A percentile compares a stretch with the other conserved stretches of the same genome.
Evolutionary conservation across 208 protist genomes (phyloP).

Genomic region (Wallacemonas collosoma): DNA sequence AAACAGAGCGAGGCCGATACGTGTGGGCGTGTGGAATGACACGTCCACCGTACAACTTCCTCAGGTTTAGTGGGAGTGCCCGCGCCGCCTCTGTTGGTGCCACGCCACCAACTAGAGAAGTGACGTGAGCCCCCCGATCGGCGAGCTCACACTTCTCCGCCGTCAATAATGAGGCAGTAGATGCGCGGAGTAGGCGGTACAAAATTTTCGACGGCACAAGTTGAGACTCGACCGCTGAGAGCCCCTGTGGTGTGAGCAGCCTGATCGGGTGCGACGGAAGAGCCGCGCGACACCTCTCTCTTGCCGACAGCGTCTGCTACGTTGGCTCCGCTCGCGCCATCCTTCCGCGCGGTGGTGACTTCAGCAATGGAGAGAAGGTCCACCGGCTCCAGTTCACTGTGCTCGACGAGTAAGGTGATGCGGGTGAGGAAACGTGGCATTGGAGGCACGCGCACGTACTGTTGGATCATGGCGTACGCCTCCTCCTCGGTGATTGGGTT

Average conservation of each 20-base stretch:
- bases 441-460: slow-evolving; percentile 34
- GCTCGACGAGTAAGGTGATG: slow-evolving; percentile 78
- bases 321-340: background rate
- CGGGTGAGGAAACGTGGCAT: slow-evolving; percentile 82
- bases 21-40: no score
- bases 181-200: slow-evolving; percentile 24
- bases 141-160: slow-evolving; percentile 47
- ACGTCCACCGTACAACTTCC: no score
- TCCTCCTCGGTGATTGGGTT: slow-evolving; percentile 25
- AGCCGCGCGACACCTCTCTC: no score
- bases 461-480: slow-evolving; percentile 20
- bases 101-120: no score
- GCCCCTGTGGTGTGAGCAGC: background rate
- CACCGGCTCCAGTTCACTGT: slow-evolving; percentile 63
- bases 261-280: no score
- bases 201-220: background rate
- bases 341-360: slow-evolving; percentile 31
- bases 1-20: no score
- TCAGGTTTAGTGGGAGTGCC: no score
- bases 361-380: slow-evolving; percentile 75
- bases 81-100: no score
- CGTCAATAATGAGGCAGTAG: slow-evolving; percentile 81
- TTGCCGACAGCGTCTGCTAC: background rate
- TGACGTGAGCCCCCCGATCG: no score
- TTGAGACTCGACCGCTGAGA: background rate